Conservation (phyloP, 805 yeast species). For the Hanseniaspora mollemarum region DNA sequence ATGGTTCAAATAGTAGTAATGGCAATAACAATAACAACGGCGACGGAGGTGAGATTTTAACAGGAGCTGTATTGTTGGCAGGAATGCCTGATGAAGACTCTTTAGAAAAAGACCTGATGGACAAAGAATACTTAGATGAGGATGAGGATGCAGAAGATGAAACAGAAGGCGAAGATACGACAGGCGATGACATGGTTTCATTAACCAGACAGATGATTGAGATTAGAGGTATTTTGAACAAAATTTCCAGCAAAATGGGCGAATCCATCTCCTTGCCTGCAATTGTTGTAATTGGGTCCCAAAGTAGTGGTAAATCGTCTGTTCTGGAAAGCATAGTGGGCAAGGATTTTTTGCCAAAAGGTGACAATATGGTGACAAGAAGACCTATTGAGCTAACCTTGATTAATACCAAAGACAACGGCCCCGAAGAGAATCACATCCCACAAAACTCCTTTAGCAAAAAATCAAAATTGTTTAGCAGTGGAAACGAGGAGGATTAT, state of each 20-base stretch:
- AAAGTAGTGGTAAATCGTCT: slow-evolving; percentile 92
- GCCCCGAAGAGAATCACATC: slow-evolving; percentile 13
- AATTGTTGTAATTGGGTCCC: slow-evolving; percentile 94
- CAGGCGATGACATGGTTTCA: slow-evolving; percentile 73
- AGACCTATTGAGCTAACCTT: slow-evolving; percentile 92
- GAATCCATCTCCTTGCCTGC: slow-evolving; percentile 79
- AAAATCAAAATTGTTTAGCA: slow-evolving; percentile 6
- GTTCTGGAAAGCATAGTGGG: slow-evolving; percentile 95
- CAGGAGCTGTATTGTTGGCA: slow-evolving; percentile 29
- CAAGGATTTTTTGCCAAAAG: slow-evolving; percentile 94
- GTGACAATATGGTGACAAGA: slow-evolving; percentile 95
- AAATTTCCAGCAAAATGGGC: slow-evolving; percentile 37
- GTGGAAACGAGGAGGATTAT: slow-evolving; percentile 50
- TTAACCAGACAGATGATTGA: slow-evolving; percentile 95
- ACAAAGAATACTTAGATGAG: slow-evolving; percentile 35
- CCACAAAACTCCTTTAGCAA: slow-evolving; percentile 19
- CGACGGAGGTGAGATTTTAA: slow-evolving; percentile 37
- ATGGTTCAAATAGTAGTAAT: slow-evolving; percentile 21
- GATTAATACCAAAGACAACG: slow-evolving; percentile 45
- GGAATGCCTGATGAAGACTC: slow-evolving; percentile 18
- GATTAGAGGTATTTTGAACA: slow-evolving; percentile 65
- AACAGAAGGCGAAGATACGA: slow-evolving; percentile 43
- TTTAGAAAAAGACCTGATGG: background rate
- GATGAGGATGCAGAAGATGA: slow-evolving; percentile 40
- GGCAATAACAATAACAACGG: slow-evolving; percentile 23